Conservation (phyloP, 306 rosid species). For the Trifolium fragiferum region DNA sequence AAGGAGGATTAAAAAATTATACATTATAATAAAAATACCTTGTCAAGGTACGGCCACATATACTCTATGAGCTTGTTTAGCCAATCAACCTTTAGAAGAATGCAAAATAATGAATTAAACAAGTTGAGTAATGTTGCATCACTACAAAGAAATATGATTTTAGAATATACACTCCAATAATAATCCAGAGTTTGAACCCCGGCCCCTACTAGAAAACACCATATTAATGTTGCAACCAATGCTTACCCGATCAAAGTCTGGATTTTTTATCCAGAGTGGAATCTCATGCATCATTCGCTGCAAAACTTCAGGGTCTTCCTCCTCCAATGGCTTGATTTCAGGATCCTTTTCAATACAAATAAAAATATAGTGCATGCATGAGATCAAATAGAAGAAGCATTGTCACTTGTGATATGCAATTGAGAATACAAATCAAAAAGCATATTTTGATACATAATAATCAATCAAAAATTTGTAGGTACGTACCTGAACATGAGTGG, state of each 20-base stretch:
- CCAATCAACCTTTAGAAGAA: slow-evolving; percentile 77
- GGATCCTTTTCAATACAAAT: slow-evolving; percentile 49
- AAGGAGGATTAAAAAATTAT: neutral
- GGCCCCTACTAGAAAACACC: neutral
- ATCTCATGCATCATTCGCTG: slow-evolving; percentile 88
- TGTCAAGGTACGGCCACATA: slow-evolving; percentile 98
- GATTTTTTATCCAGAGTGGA: slow-evolving; percentile 92
- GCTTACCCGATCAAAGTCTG: slow-evolving; percentile 88
- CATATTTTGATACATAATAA: neutral
- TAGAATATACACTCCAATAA: no score
- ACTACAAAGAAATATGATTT: no score
- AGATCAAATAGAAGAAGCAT: neutral
- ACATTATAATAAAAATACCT: slow-evolving; percentile 49
- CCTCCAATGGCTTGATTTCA: slow-evolving; percentile 62
- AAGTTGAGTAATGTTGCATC: neutral
- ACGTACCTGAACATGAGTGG: slow-evolving; percentile 67
- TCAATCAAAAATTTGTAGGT: neutral
- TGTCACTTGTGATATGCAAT: neutral
- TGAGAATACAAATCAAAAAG: neutral
- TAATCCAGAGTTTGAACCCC: no score
- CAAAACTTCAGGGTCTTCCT: slow-evolving; percentile 68
- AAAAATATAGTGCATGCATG: neutral
- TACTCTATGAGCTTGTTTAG: slow-evolving; percentile 71
- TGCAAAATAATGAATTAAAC: neutral
- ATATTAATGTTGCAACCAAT: neutral